Evolutionary conservation across 2,329 filamentous ascomycete species (phyloP), one percentile per base, ranked within the genome.

Genomic region (Trichothecium roseum): DNA sequence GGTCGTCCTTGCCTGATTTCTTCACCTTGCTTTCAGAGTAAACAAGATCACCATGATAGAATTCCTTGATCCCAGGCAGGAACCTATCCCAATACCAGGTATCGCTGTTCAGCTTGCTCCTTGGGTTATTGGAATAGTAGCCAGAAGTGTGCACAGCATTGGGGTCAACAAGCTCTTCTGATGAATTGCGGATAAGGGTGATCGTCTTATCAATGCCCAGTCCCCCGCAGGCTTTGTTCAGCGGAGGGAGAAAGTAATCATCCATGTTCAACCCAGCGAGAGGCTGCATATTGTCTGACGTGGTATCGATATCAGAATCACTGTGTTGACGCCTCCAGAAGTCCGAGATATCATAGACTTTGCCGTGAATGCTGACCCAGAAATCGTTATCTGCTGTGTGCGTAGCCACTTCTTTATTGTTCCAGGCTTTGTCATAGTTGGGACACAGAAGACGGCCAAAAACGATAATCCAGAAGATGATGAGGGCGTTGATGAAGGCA

Each of bases 401-500:
- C 27, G 62, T 71, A 12, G 61, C 49, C 6, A 95, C 77, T 54
- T 98, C 74, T 9, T 68, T 69, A 4, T 63, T 54, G 36, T 76
- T 78, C 87, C 87, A 98, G 3, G 77, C 91, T 55, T 95, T 95
- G 64, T 94, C 76, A 44, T 76, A 84, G 53, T 94, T 88, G 12
- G 91, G 91, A 53, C 91, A 98, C 3, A 96, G 67, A 2, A 98
- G 57, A 37, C 72, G 76, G 24, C 89, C 88, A 48, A 98, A 91
- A 28, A 63, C 75, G 43, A 95, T 73, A 48, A 98, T 95, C 73
- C 86, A 94, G 63, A 98, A 98, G 39, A 95, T 69, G 41, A 98
- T 74, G 18, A 74, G 52, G 28, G 55, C 86, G 59, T 98, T 98
- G 45, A 94, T 60, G 10, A 98, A 49, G 20, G 84, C 54, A 46